phyloP scores from a whole-genome alignment of 2,329 filamentous ascomycete species.

The Sclerotinia borealis region DNA sequence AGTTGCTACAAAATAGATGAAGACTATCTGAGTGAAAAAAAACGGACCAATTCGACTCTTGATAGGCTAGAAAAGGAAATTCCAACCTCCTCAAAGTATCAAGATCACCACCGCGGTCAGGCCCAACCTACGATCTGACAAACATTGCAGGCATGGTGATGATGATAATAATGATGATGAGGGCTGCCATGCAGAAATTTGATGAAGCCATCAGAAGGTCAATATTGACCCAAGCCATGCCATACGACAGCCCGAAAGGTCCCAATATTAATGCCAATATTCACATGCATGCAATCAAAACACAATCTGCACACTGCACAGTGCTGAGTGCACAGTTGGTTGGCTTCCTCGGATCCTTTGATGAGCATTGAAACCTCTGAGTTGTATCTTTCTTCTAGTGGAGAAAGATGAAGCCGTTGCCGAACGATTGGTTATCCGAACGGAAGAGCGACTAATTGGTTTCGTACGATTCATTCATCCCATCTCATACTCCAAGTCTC shows the following conservation, averaged over 20 bases:
- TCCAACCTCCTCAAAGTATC: not conserved
- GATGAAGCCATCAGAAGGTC: conserved; percentile 5
- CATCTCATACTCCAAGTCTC: not conserved
- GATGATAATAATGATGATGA: not conserved
- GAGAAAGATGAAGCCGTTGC: conserved; percentile 3
- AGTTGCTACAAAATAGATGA: not conserved
- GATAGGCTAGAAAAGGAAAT: not conserved
- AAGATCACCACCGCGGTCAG: not conserved
- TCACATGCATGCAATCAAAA: not conserved
- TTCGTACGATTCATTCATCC: conserved; percentile 9
- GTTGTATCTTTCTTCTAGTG: conserved; percentile 9
- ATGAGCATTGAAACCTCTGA: not conserved
- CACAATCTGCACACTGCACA: too few relatives aligned
- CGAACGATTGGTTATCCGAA: conserved; percentile 9
- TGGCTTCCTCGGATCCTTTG: not conserved
- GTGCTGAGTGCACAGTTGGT: not conserved
- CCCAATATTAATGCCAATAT: not conserved
- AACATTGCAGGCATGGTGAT: not conserved
- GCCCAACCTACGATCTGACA: not conserved
- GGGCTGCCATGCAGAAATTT: not conserved
- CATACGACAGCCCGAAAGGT: not conserved
- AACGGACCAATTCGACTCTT: not conserved
- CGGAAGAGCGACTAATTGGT: not conserved
- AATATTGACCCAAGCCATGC: not conserved
- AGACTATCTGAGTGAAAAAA: not conserved